These are phyloP conservation scores for Suillus subaureus DNA, from an alignment of 768 basidiomycete genomes.

Conservation along the genomic window DNA sequence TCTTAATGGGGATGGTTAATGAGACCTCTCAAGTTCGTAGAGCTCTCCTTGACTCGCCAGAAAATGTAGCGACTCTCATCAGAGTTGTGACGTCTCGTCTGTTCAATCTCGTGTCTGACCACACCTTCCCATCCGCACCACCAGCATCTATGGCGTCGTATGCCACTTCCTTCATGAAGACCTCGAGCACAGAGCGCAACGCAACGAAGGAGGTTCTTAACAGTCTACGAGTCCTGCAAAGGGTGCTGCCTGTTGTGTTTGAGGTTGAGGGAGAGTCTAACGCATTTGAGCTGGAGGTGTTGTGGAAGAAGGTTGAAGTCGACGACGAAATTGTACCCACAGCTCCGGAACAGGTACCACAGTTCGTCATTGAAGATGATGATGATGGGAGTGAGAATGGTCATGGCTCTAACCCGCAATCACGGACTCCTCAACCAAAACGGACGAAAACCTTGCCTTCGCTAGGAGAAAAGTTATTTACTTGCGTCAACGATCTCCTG, in stretches of 20 bases:
- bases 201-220: slow-evolving; percentile 89
- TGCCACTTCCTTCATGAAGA: slow-evolving; percentile 71
- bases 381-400: slow-evolving; percentile 53
- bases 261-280: slow-evolving; percentile 74
- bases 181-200: slow-evolving; percentile 55
- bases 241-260: slow-evolving; percentile 89
- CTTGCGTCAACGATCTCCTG: slow-evolving; percentile 78
- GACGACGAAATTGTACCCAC: slow-evolving; percentile 35
- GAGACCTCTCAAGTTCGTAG: slow-evolving; percentile 62
- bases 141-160: slow-evolving; percentile 63
- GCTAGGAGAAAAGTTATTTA: slow-evolving; percentile 78
- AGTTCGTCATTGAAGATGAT: slow-evolving; percentile 92
- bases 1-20: slow-evolving; percentile 13
- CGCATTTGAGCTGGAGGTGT: slow-evolving; percentile 72
- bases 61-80: slow-evolving; percentile 85
- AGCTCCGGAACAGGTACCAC: slow-evolving; percentile 40
- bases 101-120: slow-evolving; percentile 75
- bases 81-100: slow-evolving; percentile 67
- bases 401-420: slow-evolving; percentile 29
- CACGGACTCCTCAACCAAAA: slow-evolving; percentile 29
- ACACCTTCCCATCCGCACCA: slow-evolving; percentile 69
- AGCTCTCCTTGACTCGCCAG: slow-evolving; percentile 78
- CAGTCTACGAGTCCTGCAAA: slow-evolving; percentile 86
- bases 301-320: slow-evolving; percentile 76
- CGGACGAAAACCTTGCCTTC: slow-evolving; percentile 63